Base-by-base conservation (phyloP, 2,329 filamentous ascomycete genomes). In the Xylariaceae sp. region DNA sequence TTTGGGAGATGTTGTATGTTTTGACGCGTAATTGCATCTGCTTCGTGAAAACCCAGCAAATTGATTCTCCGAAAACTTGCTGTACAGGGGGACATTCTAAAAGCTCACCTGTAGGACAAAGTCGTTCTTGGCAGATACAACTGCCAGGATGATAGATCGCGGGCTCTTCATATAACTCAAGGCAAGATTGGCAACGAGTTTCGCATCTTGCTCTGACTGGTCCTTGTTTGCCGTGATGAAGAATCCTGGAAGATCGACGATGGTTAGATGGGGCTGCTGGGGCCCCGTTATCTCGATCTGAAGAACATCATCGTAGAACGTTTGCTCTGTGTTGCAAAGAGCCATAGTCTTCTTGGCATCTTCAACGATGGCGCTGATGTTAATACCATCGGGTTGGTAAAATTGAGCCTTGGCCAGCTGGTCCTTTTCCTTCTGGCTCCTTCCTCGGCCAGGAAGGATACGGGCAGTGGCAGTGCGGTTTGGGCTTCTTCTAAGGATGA, bases 91-190 rank as follows among this genome's bases (percentile, higher is more conserved):
- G 22, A 28, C 22, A 28, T 28, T 7, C 22, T 28, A 28, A 28
- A 28, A 28, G 22, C 22, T 28, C 22, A 28, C 22, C 22, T 88
- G 83, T 18, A 82, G 76, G 14, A 77, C 76, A 48, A 73, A 75
- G 50, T 84, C 77, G 33, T 73, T 73, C 33, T 75, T 76, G 0
- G 76, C 77, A 0, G 72, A 73, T 1, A 81, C 66, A 0, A 80
- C 73, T 1, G 79, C 76, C 0, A 84, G 69, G 3, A 83, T 80
- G 50, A 85, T 80, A 55, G 73, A 82, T 5, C 78, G 66, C 6
- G 68, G 60, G 17, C 78, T 70, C 14, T 64, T 62, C 70, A 86
- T 82, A 60, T 86, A 86, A 0, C 63, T 64, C 7, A 74, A 55
- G 1, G 79, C 74, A 10, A 81, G 60, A 0, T 71, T 62, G 34